Evolutionary conservation across 2,329 filamentous ascomycete species (phyloP).

Genomic region (Fusarium bulbicola): DNA sequence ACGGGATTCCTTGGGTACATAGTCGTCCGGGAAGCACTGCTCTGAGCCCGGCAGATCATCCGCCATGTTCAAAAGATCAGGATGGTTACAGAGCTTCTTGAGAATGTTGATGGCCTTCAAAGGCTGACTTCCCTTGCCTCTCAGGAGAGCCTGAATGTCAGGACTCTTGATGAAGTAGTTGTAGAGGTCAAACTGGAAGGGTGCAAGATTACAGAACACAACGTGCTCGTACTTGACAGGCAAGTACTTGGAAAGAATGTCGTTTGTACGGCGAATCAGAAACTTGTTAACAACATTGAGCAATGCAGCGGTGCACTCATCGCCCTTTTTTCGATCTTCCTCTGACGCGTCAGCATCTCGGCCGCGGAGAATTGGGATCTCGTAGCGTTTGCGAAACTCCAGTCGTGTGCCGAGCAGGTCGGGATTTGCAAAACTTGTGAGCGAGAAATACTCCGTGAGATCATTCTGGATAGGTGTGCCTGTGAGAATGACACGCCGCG

Average conservation of each 20-base stretch:
- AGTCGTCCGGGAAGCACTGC: slow-evolving; percentile 82
- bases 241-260: slow-evolving; percentile 96
- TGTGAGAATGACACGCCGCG: slow-evolving; percentile 90
- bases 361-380: slow-evolving; percentile 89
- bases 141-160: slow-evolving; percentile 89
- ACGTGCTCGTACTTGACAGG: slow-evolving; percentile 99
- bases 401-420: slow-evolving; percentile 86
- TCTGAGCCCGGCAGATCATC: slow-evolving; percentile 90
- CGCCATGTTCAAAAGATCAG: slow-evolving; percentile 85
- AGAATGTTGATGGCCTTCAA: slow-evolving; percentile 95
- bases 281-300: slow-evolving; percentile 94
- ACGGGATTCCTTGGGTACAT: slow-evolving; percentile 84
- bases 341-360: slow-evolving; percentile 91
- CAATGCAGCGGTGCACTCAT: slow-evolving; percentile 83
- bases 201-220: slow-evolving; percentile 94
- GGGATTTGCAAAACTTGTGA: slow-evolving; percentile 97
- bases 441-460: slow-evolving; percentile 94
- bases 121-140: slow-evolving; percentile 94
- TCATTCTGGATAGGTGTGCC: slow-evolving; percentile 99
- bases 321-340: slow-evolving; percentile 81
- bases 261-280: slow-evolving; percentile 96
- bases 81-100: slow-evolving; percentile 99
- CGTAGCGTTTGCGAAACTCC: slow-evolving; percentile 94
- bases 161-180: slow-evolving; percentile 97
- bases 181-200: slow-evolving; percentile 93